These are phyloP conservation scores for Mimosa bimucronata DNA, from an alignment of 306 rosid genomes.

Conservation along the genomic window DNA sequence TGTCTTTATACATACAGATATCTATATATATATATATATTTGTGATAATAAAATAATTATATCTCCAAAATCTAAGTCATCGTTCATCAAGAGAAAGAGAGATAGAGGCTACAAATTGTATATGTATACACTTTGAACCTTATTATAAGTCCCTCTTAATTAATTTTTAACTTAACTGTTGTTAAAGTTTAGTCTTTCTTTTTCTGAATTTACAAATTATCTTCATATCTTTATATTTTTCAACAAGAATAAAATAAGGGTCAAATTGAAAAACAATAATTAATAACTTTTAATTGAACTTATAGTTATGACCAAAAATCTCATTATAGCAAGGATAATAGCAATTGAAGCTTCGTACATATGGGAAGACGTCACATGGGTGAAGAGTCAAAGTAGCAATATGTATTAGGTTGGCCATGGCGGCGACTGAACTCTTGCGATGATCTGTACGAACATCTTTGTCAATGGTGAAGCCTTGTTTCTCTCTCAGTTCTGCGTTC, in stretches of 20 bases:
- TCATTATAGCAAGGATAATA: not conserved
- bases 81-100: slow-evolving; percentile 4
- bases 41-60: slow-evolving; percentile 2
- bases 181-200: too few species aligned
- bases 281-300: too few species aligned
- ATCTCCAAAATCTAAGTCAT: slow-evolving; percentile 32
- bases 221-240: too few species aligned
- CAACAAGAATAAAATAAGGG: too few species aligned
- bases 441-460: slow-evolving; percentile 2
- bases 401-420: slow-evolving; percentile 13
- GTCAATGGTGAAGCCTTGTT: slow-evolving; percentile 28
- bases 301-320: too few species aligned
- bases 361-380: slow-evolving; percentile 41
- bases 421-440: slow-evolving; percentile 5
- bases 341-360: slow-evolving; percentile 44
- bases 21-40: not conserved
- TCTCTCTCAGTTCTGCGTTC: slow-evolving; percentile 35
- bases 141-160: too few species aligned
- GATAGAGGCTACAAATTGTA: slow-evolving; percentile 6
- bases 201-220: too few species aligned
- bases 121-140: not conserved
- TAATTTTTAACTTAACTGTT: too few species aligned
- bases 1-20: too few species aligned
- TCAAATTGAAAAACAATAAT: too few species aligned
- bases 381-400: slow-evolving; percentile 39